Conservation (phyloP, 2,329 filamentous ascomycete genomes). For the Calonectria multiphialidica region DNA sequence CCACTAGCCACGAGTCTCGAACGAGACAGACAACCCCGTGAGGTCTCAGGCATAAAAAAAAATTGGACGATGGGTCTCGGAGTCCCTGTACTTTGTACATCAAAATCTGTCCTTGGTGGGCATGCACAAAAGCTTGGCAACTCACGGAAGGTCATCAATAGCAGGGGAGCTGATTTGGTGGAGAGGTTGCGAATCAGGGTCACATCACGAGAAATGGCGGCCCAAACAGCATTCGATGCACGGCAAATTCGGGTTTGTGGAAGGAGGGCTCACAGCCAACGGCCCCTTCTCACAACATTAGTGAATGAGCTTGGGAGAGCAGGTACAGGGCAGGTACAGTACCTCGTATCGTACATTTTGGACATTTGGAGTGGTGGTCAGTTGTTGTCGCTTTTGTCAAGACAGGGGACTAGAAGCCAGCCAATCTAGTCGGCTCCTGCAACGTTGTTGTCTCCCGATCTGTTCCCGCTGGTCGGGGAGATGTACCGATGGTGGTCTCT, state of each 20-base stretch:
- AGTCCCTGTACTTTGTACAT: conserved; percentile 5
- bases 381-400: conserved; percentile 21
- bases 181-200: conserved; percentile 25
- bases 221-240: background rate
- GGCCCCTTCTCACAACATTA: background rate
- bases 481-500: background rate
- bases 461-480: conserved; percentile 24
- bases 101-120: background rate
- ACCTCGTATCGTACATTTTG: conserved; percentile 22
- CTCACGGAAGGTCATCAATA: conserved; percentile 24
- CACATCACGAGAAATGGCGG: conserved; percentile 21
- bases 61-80: background rate
- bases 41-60: conserved; percentile 22
- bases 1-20: conserved; percentile 20
- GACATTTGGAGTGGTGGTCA: conserved; percentile 26
- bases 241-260: background rate
- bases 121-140: conserved; percentile 3
- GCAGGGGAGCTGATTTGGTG: conserved; percentile 35
- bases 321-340: conserved; percentile 18
- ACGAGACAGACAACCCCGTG: conserved; percentile 17
- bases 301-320: background rate
- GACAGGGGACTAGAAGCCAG: conserved; percentile 23
- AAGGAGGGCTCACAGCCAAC: background rate
- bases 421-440: conserved; percentile 18
- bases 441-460: conserved; percentile 28